Conservation (phyloP, 73 alveolate species). For the Symbiodinium natans region DNA sequence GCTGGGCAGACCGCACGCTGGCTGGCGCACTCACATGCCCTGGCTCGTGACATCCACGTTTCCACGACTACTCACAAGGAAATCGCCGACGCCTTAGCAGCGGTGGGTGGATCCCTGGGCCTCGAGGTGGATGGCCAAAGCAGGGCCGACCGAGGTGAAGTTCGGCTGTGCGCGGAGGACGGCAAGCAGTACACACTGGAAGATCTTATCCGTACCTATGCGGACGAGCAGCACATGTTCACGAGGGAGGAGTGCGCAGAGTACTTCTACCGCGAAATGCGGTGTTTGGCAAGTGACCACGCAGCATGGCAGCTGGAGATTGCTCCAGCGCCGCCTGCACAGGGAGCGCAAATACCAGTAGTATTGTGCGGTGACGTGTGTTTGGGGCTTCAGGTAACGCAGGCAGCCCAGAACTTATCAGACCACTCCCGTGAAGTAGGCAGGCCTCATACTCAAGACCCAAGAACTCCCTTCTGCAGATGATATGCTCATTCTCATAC, state of each 20-base stretch:
- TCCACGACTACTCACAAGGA: neutral
- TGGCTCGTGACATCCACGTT: neutral
- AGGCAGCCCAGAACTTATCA: neutral
- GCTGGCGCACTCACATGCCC: neutral
- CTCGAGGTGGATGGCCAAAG: neutral
- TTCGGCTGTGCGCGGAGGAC: neutral
- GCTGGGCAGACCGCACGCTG: slow-evolving; percentile 27
- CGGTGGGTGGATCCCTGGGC: neutral
- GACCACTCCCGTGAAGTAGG: neutral
- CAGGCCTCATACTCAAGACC: neutral
- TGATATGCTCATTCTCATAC: too few species aligned
- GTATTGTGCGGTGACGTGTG: neutral
- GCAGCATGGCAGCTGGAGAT: neutral
- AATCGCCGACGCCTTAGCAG: neutral
- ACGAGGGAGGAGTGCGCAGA: neutral
- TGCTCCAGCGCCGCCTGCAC: too few species aligned
- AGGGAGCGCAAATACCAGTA: neutral
- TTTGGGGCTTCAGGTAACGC: neutral
- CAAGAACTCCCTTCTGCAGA: neutral
- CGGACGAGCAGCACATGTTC: neutral
- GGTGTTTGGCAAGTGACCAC: neutral
- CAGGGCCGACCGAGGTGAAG: neutral
- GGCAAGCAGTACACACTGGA: neutral
- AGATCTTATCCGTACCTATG: neutral
- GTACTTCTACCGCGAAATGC: neutral